These are phyloP conservation scores for Aspergillus baeticus DNA, from an alignment of 495 filamentous ascomycete species.

Conservation along the genomic window DNA sequence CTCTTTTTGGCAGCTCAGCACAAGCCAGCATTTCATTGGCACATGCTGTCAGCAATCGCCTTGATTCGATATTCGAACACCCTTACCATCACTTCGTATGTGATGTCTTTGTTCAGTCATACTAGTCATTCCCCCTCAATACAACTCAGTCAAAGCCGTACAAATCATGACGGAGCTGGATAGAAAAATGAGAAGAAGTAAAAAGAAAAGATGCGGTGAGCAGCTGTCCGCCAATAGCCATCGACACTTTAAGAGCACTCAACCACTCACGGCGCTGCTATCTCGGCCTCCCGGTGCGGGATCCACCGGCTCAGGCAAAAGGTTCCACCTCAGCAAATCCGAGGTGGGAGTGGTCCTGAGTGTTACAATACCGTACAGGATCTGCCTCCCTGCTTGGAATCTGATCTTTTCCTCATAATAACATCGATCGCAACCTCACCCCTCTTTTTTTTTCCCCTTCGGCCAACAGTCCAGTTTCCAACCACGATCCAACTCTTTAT, in stretches of 20 bases:
- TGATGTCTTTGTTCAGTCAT: neutral
- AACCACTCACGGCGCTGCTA: conserved; percentile 25
- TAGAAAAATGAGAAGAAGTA: neutral
- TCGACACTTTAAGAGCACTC: conserved; percentile 13
- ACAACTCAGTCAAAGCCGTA: neutral
- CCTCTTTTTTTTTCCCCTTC: conserved; percentile 19
- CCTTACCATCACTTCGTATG: neutral
- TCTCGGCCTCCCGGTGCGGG: conserved; percentile 5
- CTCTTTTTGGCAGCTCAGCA: conserved; percentile 3
- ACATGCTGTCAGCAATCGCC: neutral
- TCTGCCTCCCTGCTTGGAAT: conserved; percentile 7
- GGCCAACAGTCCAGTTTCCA: conserved; percentile 32
- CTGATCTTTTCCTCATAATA: conserved; percentile 31
- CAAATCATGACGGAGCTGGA: neutral
- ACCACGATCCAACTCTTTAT: conserved; percentile 29
- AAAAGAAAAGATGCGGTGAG: conserved; percentile 42
- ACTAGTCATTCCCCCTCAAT: neutral
- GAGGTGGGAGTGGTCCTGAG: conserved; percentile 13
- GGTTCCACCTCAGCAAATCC: conserved; percentile 15
- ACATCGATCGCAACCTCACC: conserved; percentile 20
- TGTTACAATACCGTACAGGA: conserved; percentile 14
- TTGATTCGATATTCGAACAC: neutral
- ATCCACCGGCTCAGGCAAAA: conserved; percentile 15
- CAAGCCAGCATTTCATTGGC: conserved; percentile 1
- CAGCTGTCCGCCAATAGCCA: conserved; percentile 30